Evolutionary conservation across 2,329 filamentous ascomycete species (phyloP).

Genomic region (Diaporthe batatas): DNA sequence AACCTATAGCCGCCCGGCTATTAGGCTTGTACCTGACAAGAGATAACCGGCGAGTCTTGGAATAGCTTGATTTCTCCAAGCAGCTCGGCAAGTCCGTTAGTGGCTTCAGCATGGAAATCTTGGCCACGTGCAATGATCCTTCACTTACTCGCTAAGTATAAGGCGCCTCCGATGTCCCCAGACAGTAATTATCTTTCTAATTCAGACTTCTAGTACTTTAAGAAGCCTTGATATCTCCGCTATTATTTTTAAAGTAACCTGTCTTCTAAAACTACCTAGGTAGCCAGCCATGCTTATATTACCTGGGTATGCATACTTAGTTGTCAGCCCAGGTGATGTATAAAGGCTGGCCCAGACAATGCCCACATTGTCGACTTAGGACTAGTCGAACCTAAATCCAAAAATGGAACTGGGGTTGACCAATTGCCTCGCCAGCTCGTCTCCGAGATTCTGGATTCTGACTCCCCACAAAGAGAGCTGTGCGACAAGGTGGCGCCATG

Average conservation of each 20-base stretch:
- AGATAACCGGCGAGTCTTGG: constrained; percentile 15
- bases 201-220: too few species aligned
- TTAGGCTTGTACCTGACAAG: constrained; percentile 24
- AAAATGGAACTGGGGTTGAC: constrained; percentile 4
- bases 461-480: background rate
- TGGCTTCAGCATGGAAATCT: background rate
- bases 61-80: constrained; percentile 29
- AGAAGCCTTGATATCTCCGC: too few species aligned
- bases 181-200: too few species aligned
- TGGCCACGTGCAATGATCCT: background rate
- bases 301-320: too few species aligned
- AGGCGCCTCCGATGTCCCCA: background rate
- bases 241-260: too few species aligned
- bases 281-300: too few species aligned
- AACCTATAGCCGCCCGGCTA: background rate
- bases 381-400: constrained; percentile 20
- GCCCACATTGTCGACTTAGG: background rate
- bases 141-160: background rate
- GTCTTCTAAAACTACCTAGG: too few species aligned
- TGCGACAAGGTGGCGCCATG: constrained; percentile 7
- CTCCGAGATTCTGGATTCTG: background rate
- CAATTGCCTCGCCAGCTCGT: background rate
- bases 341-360: background rate
- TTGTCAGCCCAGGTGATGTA: too few species aligned
- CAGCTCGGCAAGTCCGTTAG: constrained; percentile 16